Evolutionary conservation across 345 rosid genomes (phyloP).

Genomic region (Populus davidiana): DNA sequence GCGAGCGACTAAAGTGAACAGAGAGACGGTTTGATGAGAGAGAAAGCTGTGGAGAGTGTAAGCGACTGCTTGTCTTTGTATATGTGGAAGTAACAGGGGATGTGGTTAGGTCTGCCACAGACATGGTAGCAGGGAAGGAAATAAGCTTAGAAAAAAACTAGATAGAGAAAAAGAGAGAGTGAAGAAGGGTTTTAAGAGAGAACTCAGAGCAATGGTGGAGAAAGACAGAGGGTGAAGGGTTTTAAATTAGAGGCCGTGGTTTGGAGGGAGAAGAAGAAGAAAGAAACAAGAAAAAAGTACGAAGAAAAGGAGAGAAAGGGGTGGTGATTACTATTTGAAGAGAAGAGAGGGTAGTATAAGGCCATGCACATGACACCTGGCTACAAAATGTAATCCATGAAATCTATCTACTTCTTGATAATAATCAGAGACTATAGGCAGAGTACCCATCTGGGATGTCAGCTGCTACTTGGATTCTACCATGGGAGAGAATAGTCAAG

Average conservation of each 20-base stretch:
- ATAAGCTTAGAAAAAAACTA: neutral
- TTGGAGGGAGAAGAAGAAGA: neutral
- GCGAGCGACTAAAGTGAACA: slow-evolving; percentile 41
- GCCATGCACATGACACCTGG: slow-evolving; percentile 61
- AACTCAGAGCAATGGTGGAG: neutral
- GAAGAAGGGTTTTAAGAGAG: neutral
- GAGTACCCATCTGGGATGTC: neutral
- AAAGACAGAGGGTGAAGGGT: neutral
- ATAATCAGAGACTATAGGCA: neutral
- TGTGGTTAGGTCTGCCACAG: slow-evolving; percentile 59
- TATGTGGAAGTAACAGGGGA: slow-evolving; percentile 29
- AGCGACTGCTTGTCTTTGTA: slow-evolving; percentile 34
- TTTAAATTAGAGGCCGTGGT: neutral
- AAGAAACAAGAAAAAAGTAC: slow-evolving; percentile 2
- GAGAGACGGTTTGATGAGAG: slow-evolving; percentile 52
- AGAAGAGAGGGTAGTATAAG: slow-evolving; percentile 25
- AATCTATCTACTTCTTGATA: slow-evolving; percentile 3
- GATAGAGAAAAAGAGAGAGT: slow-evolving; percentile 12
- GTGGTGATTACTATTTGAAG: slow-evolving; percentile 11
- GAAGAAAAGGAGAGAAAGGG: neutral
- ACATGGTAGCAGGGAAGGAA: slow-evolving; percentile 37
- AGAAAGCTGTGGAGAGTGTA: slow-evolving; percentile 49
- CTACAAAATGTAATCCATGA: slow-evolving; percentile 29
- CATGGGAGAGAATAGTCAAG: neutral
- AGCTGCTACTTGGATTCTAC: neutral